Evolutionary conservation across 306 rosid genomes (phyloP).

Genomic region (Sicyos baderoa): DNA sequence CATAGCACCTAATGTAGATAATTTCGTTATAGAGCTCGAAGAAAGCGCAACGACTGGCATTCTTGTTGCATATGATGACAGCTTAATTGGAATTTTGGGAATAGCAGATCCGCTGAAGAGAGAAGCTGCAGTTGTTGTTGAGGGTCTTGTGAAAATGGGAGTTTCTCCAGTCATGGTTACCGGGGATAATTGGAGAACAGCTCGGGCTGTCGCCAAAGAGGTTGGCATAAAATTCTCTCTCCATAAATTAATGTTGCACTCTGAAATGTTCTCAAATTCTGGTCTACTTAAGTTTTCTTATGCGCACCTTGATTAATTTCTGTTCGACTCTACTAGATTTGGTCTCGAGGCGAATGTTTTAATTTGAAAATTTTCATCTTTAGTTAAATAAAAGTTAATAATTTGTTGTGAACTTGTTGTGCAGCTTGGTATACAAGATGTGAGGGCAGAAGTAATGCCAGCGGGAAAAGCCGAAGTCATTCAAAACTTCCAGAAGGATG

Average conservation of each 20-base stretch:
- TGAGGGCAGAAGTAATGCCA: conserved; percentile 93
- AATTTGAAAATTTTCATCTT: no score
- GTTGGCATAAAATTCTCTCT: conserved; percentile 32
- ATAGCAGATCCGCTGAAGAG: conserved; percentile 90
- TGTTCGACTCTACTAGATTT: no score
- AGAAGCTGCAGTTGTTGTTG: conserved; percentile 86
- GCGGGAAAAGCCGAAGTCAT: conserved; percentile 87
- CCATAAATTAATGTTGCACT: neutral
- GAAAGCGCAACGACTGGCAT: conserved; percentile 86
- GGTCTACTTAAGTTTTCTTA: no score
- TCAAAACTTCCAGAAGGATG: conserved; percentile 65
- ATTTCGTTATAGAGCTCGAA: conserved; percentile 67
- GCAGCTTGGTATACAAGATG: conserved; percentile 89
- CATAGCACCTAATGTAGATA: conserved; percentile 62
- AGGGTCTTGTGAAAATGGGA: conserved; percentile 88
- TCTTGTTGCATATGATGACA: conserved; percentile 59
- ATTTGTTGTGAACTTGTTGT: conserved; percentile 7
- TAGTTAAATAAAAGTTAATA: neutral
- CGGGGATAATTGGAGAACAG: conserved; percentile 97
- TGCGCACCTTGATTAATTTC: no score
- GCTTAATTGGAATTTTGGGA: conserved; percentile 69
- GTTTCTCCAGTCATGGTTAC: conserved; percentile 85
- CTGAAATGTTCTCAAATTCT: neutral
- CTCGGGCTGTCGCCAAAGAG: conserved; percentile 82
- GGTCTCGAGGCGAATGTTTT: neutral